A percentile compares a stretch with the other conserved stretches of the same genome.
These are phyloP conservation scores for Pythium myriotylum DNA, from an alignment of 352 stramenopile genomes.

Conservation along the genomic window DNA sequence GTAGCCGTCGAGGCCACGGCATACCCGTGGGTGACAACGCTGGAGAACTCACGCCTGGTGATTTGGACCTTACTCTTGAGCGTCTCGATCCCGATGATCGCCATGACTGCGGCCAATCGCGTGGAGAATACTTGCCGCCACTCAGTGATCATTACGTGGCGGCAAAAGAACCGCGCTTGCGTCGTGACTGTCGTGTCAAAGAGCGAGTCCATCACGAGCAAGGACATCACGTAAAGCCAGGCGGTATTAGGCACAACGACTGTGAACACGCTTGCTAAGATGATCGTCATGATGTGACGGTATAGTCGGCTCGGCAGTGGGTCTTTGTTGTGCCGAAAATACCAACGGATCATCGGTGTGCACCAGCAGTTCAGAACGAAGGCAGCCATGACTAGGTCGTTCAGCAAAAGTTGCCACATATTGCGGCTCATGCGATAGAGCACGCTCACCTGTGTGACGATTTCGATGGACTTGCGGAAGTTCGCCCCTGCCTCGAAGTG, in stretches of 20 bases:
- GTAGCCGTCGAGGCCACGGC: too few relatives aligned
- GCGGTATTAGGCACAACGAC: conserved; percentile 11
- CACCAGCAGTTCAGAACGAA: conserved; percentile 14
- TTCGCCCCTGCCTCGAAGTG: conserved; percentile 15
- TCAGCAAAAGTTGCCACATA: conserved; percentile 2
- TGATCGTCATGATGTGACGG: conserved; percentile 6
- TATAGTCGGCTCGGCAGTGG: background rate
- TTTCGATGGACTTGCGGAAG: conserved; percentile 17
- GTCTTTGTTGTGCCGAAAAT: background rate
- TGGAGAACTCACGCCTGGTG: too few relatives aligned
- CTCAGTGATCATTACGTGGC: conserved; percentile 7
- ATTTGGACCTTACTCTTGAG: conserved; percentile 11
- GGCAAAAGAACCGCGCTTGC: background rate
- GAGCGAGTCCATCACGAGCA: background rate
- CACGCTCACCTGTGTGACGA: conserved; percentile 16
- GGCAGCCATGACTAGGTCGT: conserved; percentile 6
- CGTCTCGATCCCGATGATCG: conserved; percentile 15
- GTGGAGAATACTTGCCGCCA: conserved; percentile 13
- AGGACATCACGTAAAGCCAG: conserved; percentile 1
- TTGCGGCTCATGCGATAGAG: conserved; percentile 12
- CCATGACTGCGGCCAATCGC: conserved; percentile 1
- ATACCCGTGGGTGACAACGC: too few relatives aligned
- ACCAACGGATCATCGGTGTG: conserved; percentile 12
- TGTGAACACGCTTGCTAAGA: conserved; percentile 11
- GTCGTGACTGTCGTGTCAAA: conserved; percentile 12